Base-by-base conservation (phyloP, 1,284 basidiomycete species). In the Ceratobasidium sp. region DNA sequence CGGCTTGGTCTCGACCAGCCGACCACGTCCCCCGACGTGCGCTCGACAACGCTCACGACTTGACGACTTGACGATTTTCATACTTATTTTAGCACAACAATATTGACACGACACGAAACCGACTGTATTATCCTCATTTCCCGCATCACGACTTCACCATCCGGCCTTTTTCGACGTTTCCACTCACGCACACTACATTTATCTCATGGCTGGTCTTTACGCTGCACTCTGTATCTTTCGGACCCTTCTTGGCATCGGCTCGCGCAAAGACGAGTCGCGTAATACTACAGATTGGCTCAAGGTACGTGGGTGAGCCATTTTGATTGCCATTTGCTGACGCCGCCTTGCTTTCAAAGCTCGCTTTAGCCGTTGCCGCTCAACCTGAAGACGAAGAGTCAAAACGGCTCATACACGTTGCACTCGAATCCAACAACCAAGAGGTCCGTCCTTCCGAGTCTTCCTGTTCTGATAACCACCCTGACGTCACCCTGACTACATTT, bases 1-100 rank as follows among this genome's bases (percentile, higher is more conserved):
- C 43, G 41, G 31, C 24, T 34, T 39, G 49, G 31, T 49, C 59
- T 53, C 31, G 22, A 54, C 29, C 48, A 62, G 59, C 43, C 71
- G 71, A 63, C 71, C 71, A 73, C 71, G 71, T 73, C 69, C 59
- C 27, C 31, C 59, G 71, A 54, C 59, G 71, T 73, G 71, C 56
- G 59, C 48, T 63, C 46, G 71, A 53, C 46, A 27, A 43, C 37
- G 53, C 29, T 71, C 24, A 73, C 71, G 71, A 73, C 58, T 48
- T 31, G 31, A 62, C 59, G 49, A 62, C 43, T 39, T 13, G 19
- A 73, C 56, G 19, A 48, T 46, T 24, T 27, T 51, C 58, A 73
- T 53, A 22, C 31, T 54, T 72, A 62, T 49, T 51, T 19, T 63
- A 73, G 48, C 22, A 54, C 29, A 14, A 39, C 31, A 43, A 14